Conservation (phyloP, 2,329 filamentous ascomycete genomes). For the Cercospora zeina region DNA sequence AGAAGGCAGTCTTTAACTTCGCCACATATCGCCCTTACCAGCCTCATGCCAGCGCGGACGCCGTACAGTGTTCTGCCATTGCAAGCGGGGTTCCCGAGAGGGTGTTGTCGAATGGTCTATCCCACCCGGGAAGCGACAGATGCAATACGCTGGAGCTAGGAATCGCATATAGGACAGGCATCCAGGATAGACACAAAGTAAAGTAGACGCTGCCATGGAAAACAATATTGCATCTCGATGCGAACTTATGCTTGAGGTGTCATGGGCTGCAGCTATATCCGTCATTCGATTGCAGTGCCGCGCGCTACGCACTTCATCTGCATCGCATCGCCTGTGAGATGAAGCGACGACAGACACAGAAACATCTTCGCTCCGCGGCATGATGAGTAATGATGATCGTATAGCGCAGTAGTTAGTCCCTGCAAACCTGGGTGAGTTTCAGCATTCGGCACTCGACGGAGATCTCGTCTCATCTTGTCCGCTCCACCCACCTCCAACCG, state of each 20-base stretch:
- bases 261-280: background rate
- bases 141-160: background rate
- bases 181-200: background rate
- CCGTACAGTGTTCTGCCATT: background rate
- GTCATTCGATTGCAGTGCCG: background rate
- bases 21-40: slow-evolving; percentile 6
- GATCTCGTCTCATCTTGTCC: background rate
- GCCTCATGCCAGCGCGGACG: background rate
- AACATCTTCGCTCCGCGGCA: background rate
- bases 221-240: background rate
- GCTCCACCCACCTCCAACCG: background rate
- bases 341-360: background rate
- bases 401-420: no score
- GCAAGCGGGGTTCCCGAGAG: background rate
- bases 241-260: background rate
- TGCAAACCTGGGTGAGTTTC: background rate
- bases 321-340: no score
- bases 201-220: background rate
- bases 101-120: background rate
- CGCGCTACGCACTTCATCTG: background rate
- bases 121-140: background rate
- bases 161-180: background rate
- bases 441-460: background rate
- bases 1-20: background rate
- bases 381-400: background rate